Evolutionary conservation across 805 yeast species (phyloP).

Genomic region (Wickerhamomyces mucosus): DNA sequence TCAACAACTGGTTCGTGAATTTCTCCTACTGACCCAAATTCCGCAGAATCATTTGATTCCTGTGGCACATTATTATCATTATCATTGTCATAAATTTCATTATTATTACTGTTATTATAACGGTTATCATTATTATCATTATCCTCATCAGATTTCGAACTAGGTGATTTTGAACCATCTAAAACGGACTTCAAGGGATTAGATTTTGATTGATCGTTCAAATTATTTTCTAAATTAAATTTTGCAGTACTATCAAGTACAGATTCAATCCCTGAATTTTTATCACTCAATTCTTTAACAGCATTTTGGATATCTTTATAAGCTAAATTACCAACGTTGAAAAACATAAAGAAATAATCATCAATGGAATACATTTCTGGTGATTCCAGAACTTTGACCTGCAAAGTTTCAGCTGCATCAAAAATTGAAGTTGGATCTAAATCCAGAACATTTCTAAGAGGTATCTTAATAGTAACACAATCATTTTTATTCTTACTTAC

Average conservation of each 20-base stretch:
- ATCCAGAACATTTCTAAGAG: slow-evolving; percentile 57
- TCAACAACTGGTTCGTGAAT: too few species aligned
- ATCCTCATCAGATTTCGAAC: too few species aligned
- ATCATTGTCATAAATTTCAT: too few species aligned
- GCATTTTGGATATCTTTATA: slow-evolving; percentile 30
- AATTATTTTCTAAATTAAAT: not conserved
- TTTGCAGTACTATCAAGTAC: slow-evolving; percentile 8
- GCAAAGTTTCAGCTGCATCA: slow-evolving; percentile 45
- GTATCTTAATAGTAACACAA: slow-evolving; percentile 70
- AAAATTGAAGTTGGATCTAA: slow-evolving; percentile 46
- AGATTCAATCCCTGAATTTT: slow-evolving; percentile 1
- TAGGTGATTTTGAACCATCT: too few species aligned
- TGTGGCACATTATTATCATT: too few species aligned
- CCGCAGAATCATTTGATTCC: too few species aligned
- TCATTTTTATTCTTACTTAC: slow-evolving; percentile 60
- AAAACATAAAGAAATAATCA: slow-evolving; percentile 61
- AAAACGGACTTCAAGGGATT: slow-evolving; percentile 1
- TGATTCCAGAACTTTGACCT: slow-evolving; percentile 52
- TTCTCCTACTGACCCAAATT: too few species aligned
- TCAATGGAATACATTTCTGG: slow-evolving; percentile 48
- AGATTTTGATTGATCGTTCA: not conserved
- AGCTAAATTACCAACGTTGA: slow-evolving; percentile 39
- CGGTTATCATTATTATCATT: too few species aligned
- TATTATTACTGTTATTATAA: too few species aligned
- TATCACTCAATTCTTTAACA: slow-evolving; percentile 22